Conservation (phyloP, 352 stramenopile genomes). For the Globisporangium barbulae region DNA sequence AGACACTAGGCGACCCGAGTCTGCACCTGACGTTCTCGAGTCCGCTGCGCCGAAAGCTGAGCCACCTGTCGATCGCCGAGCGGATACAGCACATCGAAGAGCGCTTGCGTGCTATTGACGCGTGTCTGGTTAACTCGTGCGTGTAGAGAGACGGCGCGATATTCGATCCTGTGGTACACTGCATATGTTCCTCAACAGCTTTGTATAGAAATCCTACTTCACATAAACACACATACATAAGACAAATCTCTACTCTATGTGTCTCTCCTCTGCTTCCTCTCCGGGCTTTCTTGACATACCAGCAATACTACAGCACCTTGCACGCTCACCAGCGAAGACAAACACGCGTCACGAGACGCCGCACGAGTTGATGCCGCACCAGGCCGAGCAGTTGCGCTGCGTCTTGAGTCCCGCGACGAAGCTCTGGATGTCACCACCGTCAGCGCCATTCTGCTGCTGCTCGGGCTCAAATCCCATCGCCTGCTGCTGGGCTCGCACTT, state of each 20-base stretch:
- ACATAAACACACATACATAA: slow-evolving; percentile 1
- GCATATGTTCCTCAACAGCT: not conserved
- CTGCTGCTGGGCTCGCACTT: slow-evolving; percentile 31
- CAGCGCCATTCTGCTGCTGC: slow-evolving; percentile 16
- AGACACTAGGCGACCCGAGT: slow-evolving; percentile 13
- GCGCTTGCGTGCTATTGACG: slow-evolving; percentile 42
- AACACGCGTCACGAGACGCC: slow-evolving; percentile 6
- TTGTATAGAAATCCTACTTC: slow-evolving; percentile 10
- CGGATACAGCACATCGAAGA: slow-evolving; percentile 30
- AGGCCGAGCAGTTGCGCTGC: slow-evolving; percentile 22
- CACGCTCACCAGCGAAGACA: too few relatives aligned
- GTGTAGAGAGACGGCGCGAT: slow-evolving; percentile 1
- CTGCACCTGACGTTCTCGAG: slow-evolving; percentile 56
- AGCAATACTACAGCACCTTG: not conserved
- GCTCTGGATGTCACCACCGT: not conserved
- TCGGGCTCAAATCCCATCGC: slow-evolving; percentile 3
- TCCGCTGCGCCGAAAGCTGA: slow-evolving; percentile 40
- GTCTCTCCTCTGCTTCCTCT: not conserved
- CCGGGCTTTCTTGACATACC: not conserved
- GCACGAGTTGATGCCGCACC: slow-evolving; percentile 13
- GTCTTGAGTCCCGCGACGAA: slow-evolving; percentile 18
- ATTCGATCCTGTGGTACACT: not conserved
- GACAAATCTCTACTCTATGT: slow-evolving; percentile 11
- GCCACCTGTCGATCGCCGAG: slow-evolving; percentile 38
- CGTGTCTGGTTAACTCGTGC: slow-evolving; percentile 23